These are phyloP conservation scores for Trypanosoma brucei DNA, from an alignment of 208 protist genomes.

Conservation along the genomic window DNA sequence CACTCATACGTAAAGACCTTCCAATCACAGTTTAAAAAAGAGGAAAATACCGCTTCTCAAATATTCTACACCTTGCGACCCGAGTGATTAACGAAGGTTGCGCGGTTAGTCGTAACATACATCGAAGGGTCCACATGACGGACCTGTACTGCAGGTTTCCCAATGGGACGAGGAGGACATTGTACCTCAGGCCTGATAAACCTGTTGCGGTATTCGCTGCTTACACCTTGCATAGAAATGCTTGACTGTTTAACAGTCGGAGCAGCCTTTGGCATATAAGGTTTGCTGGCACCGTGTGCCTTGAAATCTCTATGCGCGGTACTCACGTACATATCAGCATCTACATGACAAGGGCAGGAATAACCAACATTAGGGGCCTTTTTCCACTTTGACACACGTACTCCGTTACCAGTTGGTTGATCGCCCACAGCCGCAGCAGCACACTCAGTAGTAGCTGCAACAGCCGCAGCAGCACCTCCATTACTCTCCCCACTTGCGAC, in stretches of 20 bases:
- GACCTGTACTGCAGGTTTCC: background rate
- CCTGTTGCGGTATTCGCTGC: conserved; percentile 29
- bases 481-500: no score
- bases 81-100: conserved; percentile 4
- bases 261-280: background rate
- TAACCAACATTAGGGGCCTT: background rate
- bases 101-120: conserved; percentile 22
- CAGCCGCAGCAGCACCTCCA: no score
- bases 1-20: background rate
- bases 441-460: no score
- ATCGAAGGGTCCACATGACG: conserved; percentile 52
- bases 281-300: conserved; percentile 4
- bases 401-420: no score
- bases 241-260: background rate
- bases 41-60: background rate
- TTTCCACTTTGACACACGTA: background rate
- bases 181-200: conserved; percentile 21
- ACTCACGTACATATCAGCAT: conserved; percentile 25
- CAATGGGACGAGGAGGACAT: conserved; percentile 1
- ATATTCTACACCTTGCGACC: background rate
- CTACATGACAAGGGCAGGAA: conserved; percentile 24
- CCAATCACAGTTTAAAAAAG: background rate
- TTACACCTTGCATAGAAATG: background rate
- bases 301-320: conserved; percentile 26
- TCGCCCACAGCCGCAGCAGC: no score